A percentile compares a stretch with the other conserved stretches of the same genome.
These are phyloP conservation scores for Ogataea ramenticola DNA, from an alignment of 805 yeast species.

Conservation along the genomic window DNA sequence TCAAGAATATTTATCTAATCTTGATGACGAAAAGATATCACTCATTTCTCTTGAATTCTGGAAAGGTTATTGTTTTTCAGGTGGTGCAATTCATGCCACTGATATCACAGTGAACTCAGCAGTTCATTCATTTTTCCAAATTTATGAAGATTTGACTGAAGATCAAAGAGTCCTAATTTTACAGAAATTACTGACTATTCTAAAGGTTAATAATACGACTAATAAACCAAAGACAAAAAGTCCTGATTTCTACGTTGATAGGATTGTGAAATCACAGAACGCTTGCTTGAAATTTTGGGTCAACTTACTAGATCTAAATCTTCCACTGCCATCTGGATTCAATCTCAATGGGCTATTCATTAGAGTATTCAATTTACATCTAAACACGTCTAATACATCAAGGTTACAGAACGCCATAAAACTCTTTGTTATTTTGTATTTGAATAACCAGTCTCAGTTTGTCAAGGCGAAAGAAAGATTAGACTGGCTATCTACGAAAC, in stretches of 20 bases:
- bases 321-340: slow-evolving; percentile 24
- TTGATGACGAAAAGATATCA: slow-evolving; percentile 1
- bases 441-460: slow-evolving; percentile 5
- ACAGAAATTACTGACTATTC: slow-evolving; percentile 18
- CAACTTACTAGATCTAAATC: slow-evolving; percentile 32
- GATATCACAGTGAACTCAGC: slow-evolving; percentile 37
- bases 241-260: slow-evolving; percentile 2
- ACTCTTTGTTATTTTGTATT: slow-evolving; percentile 34
- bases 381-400: slow-evolving; percentile 35
- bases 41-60: slow-evolving; percentile 34
- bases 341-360: slow-evolving; percentile 32
- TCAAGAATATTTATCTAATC: slow-evolving; percentile 1
- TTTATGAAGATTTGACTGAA: slow-evolving; percentile 18
- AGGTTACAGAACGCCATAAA: slow-evolving; percentile 34
- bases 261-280: slow-evolving; percentile 16
- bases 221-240: slow-evolving; percentile 1
- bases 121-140: slow-evolving; percentile 26
- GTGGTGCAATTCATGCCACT: slow-evolving; percentile 50
- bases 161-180: slow-evolving; percentile 11
- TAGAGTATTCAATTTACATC: slow-evolving; percentile 48
- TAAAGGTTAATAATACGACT: slow-evolving; percentile 15
- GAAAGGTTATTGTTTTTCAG: slow-evolving; percentile 47
- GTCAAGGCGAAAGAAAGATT: slow-evolving; percentile 15
- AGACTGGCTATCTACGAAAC: slow-evolving; percentile 16
- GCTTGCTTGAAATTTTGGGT: slow-evolving; percentile 23